Conservation (phyloP, 2,329 filamentous ascomycete species). For the Clarireedia sp. region DNA sequence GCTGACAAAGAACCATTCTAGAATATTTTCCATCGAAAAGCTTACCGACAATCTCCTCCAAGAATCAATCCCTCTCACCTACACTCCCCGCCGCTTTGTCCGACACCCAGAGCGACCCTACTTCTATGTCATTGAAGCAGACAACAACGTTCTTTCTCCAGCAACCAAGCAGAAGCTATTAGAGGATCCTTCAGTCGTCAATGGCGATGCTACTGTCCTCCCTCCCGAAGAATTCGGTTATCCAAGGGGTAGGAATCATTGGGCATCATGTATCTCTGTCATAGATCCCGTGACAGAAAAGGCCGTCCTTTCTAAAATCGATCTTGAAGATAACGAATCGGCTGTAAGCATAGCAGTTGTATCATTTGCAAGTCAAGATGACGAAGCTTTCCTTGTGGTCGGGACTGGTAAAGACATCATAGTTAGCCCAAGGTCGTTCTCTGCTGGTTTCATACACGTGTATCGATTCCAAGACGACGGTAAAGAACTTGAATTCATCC, state of each 20-base stretch:
- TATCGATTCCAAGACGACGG: constrained; percentile 86
- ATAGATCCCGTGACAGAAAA: constrained; percentile 77
- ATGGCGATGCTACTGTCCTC: constrained; percentile 63
- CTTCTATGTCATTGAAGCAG: constrained; percentile 91
- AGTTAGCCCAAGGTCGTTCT: constrained; percentile 66
- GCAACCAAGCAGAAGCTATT: constrained; percentile 69
- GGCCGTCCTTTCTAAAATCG: constrained; percentile 65
- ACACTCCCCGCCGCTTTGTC: constrained; percentile 82
- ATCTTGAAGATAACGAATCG: constrained; percentile 84
- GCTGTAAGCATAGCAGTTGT: constrained; percentile 81
- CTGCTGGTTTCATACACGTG: constrained; percentile 79
- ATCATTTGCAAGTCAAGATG: constrained; percentile 79
- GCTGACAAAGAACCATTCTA: constrained; percentile 34
- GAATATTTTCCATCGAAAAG: constrained; percentile 87
- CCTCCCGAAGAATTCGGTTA: constrained; percentile 84
- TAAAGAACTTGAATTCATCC: constrained; percentile 84
- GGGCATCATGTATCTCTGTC: constrained; percentile 92
- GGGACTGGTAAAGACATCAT: constrained; percentile 89
- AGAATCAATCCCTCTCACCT: constrained; percentile 75
- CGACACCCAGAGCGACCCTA: constrained; percentile 81
- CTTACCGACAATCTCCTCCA: constrained; percentile 79
- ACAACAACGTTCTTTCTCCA: constrained; percentile 82
- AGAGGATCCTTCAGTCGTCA: constrained; percentile 60
- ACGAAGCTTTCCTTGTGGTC: constrained; percentile 85
- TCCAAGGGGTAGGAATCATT: constrained; percentile 72